These are phyloP conservation scores for Thalassiosira hispida DNA, from an alignment of 352 stramenopile genomes.

Conservation along the genomic window DNA sequence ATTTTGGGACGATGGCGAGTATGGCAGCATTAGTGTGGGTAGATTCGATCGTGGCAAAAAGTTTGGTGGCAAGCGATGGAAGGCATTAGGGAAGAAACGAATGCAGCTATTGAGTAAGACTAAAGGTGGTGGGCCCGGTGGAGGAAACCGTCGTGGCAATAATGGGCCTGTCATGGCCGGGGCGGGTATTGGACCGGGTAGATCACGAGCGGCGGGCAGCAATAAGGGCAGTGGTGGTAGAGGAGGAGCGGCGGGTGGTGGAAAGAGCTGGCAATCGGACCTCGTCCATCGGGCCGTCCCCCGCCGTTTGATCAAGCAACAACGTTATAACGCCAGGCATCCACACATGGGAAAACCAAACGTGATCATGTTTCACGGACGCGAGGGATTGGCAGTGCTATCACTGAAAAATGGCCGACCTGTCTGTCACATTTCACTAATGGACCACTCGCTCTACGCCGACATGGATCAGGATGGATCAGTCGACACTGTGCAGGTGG, in stretches of 20 bases:
- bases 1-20: conserved; percentile 63
- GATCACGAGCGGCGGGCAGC: not conserved
- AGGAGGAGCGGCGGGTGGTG: not conserved
- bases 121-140: conserved; percentile 8
- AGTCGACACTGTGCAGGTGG: conserved; percentile 75
- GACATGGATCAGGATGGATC: conserved; percentile 80
- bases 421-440: conserved; percentile 76
- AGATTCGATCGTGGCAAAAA: conserved; percentile 55
- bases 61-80: conserved; percentile 30
- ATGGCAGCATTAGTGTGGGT: conserved; percentile 52
- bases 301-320: conserved; percentile 34
- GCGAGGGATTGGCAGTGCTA: conserved; percentile 71
- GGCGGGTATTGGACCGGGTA: conserved; percentile 5
- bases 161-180: conserved; percentile 20
- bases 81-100: conserved; percentile 15
- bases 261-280: conserved; percentile 51
- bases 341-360: conserved; percentile 68
- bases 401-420: conserved; percentile 78
- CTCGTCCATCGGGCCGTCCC: conserved; percentile 44
- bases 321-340: conserved; percentile 41
- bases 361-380: conserved; percentile 68
- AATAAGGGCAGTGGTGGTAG: not conserved
- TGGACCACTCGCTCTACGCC: conserved; percentile 75
- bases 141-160: not conserved
- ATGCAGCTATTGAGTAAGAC: conserved; percentile 13